Percentiles rank a stretch among this genome's conserved stretches.
Evolutionary conservation across 371 early-diverging fungal species (phyloP).

Genomic region (Batrachochytrium dendrobatidis): DNA sequence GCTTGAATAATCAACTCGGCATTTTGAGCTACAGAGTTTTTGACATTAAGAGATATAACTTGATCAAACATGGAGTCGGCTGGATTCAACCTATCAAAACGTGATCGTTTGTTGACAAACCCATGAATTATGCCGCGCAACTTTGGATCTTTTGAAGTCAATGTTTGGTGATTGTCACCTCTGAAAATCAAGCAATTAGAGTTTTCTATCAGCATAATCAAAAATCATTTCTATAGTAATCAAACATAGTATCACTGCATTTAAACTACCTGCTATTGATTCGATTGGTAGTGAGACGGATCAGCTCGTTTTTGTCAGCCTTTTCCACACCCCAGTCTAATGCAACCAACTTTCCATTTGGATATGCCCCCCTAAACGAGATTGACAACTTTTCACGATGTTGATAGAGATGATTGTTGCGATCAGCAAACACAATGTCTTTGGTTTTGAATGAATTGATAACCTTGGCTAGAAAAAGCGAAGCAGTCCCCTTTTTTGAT

Average conservation of each 20-base stretch:
- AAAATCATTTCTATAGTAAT: not conserved
- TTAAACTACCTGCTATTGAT: conserved; percentile 37
- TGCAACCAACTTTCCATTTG: conserved; percentile 54
- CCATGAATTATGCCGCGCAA: conserved; percentile 30
- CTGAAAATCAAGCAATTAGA: not conserved
- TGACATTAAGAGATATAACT: conserved; percentile 9
- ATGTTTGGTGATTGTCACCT: conserved; percentile 26
- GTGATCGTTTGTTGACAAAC: conserved; percentile 42
- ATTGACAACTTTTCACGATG: conserved; percentile 48
- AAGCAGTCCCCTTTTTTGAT: conserved; percentile 39
- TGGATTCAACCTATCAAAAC: conserved; percentile 6
- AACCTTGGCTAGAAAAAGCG: conserved; percentile 46
- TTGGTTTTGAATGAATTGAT: conserved; percentile 38
- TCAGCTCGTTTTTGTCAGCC: conserved; percentile 25
- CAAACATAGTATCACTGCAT: too few species aligned
- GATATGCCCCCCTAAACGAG: conserved; percentile 39
- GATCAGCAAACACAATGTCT: conserved; percentile 36
- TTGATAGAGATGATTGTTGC: conserved; percentile 56
- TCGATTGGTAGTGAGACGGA: conserved; percentile 40
- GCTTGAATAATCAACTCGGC: conserved; percentile 4
- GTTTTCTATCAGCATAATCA: not conserved
- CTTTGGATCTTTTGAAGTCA: not conserved
- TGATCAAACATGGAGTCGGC: conserved; percentile 9
- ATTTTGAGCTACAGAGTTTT: not conserved
- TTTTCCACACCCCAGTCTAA: conserved; percentile 60